Percentiles rank a stretch among this genome's conserved stretches.
Conservation (phyloP, 768 basidiomycete genomes). For the Trametes cinnabarina region DNA sequence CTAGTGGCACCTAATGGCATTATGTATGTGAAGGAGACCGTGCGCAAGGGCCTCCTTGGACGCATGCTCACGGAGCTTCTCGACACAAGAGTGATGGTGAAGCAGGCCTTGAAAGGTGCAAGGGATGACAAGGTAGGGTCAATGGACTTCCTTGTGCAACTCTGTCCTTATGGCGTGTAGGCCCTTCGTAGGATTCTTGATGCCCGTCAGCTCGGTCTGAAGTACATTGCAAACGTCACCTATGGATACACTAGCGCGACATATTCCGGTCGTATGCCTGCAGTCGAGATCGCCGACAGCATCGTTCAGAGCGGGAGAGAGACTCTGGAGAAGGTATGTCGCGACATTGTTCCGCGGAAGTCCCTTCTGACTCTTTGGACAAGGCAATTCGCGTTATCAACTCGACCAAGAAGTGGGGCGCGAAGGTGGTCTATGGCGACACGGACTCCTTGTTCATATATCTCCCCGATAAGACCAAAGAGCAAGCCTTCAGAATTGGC, state of each 20-base stretch:
- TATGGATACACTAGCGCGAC: conserved; percentile 96
- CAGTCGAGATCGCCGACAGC: conserved; percentile 96
- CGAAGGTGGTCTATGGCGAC: conserved; percentile 90
- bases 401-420: conserved; percentile 79
- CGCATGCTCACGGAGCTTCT: conserved; percentile 92
- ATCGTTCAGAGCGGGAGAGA: conserved; percentile 97
- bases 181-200: conserved; percentile 74
- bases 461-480: conserved; percentile 86
- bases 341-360: background rate
- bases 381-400: conserved; percentile 86
- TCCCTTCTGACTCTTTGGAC: background rate
- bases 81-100: conserved; percentile 97
- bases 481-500: conserved; percentile 91
- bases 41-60: conserved; percentile 81
- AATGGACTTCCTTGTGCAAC: background rate
- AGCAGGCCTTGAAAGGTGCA: conserved; percentile 88
- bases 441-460: conserved; percentile 96
- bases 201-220: conserved; percentile 89
- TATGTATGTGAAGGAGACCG: conserved; percentile 83
- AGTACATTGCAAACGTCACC: conserved; percentile 92
- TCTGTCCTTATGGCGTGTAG: conserved; percentile 39
- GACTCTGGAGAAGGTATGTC: conserved; percentile 82
- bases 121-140: conserved; percentile 66
- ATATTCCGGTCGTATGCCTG: conserved; percentile 96
- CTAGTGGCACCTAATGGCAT: conserved; percentile 94